Evolutionary conservation across 768 basidiomycete genomes (phyloP).

Genomic region (Amanita jacksonii): DNA sequence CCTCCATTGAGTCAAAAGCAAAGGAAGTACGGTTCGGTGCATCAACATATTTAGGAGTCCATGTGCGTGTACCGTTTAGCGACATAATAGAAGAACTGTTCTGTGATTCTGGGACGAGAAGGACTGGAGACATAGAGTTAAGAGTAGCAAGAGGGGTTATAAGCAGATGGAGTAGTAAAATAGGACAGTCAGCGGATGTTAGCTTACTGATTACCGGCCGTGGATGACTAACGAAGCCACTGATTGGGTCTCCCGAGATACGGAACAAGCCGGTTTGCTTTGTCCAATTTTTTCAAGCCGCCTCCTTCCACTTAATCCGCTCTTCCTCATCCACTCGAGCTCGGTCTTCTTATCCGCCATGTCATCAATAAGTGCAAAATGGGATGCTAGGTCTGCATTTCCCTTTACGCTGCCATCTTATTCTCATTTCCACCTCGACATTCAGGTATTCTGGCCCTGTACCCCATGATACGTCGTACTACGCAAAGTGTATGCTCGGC

Average conservation of each 20-base stretch:
- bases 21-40: constrained; percentile 32
- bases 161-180: neutral
- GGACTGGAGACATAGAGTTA: constrained; percentile 22
- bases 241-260: constrained; percentile 28
- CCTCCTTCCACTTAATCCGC: constrained; percentile 8
- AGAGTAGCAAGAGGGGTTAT: constrained; percentile 2
- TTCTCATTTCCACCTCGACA: constrained; percentile 1
- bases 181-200: too few relatives aligned
- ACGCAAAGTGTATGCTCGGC: constrained; percentile 81
- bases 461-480: constrained; percentile 67
- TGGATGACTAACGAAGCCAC: constrained; percentile 18
- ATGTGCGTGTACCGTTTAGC: constrained; percentile 12
- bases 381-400: constrained; percentile 57
- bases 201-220: too few relatives aligned
- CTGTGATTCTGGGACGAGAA: constrained; percentile 5
- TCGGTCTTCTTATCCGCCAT: constrained; percentile 15
- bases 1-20: constrained; percentile 72
- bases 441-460: constrained; percentile 59
- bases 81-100: neutral
- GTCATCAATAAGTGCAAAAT: constrained; percentile 53
- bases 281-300: constrained; percentile 18
- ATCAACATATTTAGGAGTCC: constrained; percentile 28
- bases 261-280: constrained; percentile 29
- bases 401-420: constrained; percentile 1
- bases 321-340: constrained; percentile 16